Conservation (phyloP, 2,329 filamentous ascomycete genomes). For the Scedosporium aurantiacum region DNA sequence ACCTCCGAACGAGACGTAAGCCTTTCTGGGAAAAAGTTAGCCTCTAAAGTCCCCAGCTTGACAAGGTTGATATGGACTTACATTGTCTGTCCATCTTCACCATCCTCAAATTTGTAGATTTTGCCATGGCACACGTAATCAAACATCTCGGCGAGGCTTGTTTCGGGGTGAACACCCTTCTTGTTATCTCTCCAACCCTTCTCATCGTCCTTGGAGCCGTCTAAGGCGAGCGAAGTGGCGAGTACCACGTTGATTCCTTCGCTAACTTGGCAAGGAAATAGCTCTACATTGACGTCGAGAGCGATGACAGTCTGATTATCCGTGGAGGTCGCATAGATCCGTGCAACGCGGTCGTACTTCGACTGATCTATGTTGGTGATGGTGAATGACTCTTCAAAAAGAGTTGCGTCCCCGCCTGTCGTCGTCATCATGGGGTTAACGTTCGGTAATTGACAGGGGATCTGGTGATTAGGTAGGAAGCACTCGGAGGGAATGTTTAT, state of each 20-base stretch:
- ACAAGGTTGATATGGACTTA: slow-evolving; percentile 35
- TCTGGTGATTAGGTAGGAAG: no score
- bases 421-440: slow-evolving; percentile 27
- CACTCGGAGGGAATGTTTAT: no score
- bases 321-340: slow-evolving; percentile 64
- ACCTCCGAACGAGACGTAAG: slow-evolving; percentile 88
- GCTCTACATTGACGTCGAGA: slow-evolving; percentile 88
- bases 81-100: slow-evolving; percentile 71
- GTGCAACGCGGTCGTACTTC: slow-evolving; percentile 93
- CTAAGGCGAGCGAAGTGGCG: slow-evolving; percentile 74
- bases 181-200: slow-evolving; percentile 72
- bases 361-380: slow-evolving; percentile 67
- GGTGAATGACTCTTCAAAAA: slow-evolving; percentile 88
- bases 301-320: slow-evolving; percentile 67
- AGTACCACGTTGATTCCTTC: slow-evolving; percentile 74
- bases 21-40: slow-evolving; percentile 50
- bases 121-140: slow-evolving; percentile 85
- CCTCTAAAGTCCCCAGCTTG: background rate
- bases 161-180: slow-evolving; percentile 40
- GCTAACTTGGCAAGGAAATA: slow-evolving; percentile 64
- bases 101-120: slow-evolving; percentile 81
- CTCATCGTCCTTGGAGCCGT: slow-evolving; percentile 68
- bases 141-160: slow-evolving; percentile 64
- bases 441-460: no score
- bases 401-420: slow-evolving; percentile 70